phyloP scores from a whole-genome alignment of 2,329 filamentous ascomycete genomes.

The Bipolaris zeicola region DNA sequence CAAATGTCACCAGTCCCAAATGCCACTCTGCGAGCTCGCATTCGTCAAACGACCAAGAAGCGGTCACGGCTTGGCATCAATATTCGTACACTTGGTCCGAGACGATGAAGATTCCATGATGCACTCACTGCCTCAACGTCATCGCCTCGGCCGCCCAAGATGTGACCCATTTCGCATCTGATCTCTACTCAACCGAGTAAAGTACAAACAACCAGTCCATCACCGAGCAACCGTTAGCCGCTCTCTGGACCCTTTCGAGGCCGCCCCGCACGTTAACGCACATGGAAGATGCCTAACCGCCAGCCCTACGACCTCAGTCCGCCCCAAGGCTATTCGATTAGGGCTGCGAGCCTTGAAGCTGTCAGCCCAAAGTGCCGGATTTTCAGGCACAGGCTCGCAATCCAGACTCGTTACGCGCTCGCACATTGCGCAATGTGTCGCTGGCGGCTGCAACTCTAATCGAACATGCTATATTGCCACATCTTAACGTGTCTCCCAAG shows the following conservation, averaged over 20 bases:
- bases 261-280: slow-evolving; percentile 20
- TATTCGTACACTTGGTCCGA: neutral
- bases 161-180: slow-evolving; percentile 15
- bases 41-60: slow-evolving; percentile 11
- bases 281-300: slow-evolving; percentile 33
- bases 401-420: slow-evolving; percentile 29
- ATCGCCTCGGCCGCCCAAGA: slow-evolving; percentile 15
- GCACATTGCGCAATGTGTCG: neutral
- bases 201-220: slow-evolving; percentile 19
- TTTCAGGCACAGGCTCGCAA: slow-evolving; percentile 23
- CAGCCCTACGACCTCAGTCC: slow-evolving; percentile 30
- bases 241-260: slow-evolving; percentile 33
- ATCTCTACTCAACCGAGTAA: slow-evolving; percentile 24
- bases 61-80: slow-evolving; percentile 12
- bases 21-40: slow-evolving; percentile 6
- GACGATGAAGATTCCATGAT: neutral
- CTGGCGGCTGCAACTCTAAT: slow-evolving; percentile 35
- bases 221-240: slow-evolving; percentile 28
- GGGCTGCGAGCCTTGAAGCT: slow-evolving; percentile 4
- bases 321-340: slow-evolving; percentile 5
- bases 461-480: slow-evolving; percentile 23
- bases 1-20: slow-evolving; percentile 1
- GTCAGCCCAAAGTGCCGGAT: slow-evolving; percentile 25
- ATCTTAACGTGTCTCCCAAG: slow-evolving; percentile 9
- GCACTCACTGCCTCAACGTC: slow-evolving; percentile 6